phyloP scores from a whole-genome alignment of 495 filamentous ascomycete genomes.

The Talaromyces nanjingensis region DNA sequence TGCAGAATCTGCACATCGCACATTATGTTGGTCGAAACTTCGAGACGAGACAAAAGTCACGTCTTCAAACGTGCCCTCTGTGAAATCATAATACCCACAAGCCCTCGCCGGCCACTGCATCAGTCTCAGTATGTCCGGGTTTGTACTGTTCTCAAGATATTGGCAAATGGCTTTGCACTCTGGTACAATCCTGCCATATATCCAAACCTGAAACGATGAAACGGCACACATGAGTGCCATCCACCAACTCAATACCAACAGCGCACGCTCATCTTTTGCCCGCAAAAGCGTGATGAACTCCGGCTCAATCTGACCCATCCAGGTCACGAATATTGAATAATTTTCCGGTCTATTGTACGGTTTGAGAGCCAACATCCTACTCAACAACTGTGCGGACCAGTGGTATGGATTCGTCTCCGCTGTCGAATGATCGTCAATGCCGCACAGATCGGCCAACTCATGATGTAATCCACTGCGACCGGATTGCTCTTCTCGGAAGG shows the following conservation, averaged over 20 bases:
- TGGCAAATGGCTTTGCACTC: conserved; percentile 42
- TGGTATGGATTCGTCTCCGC: conserved; percentile 32
- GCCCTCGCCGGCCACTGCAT: conserved; percentile 56
- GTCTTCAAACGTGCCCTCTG: not conserved
- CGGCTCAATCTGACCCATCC: conserved; percentile 27
- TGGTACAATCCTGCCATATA: conserved; percentile 27
- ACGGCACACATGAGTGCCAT: conserved; percentile 26
- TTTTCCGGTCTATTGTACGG: conserved; percentile 9
- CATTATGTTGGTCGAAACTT: not conserved
- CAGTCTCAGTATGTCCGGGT: conserved; percentile 20
- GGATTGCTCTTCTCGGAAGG: conserved; percentile 24
- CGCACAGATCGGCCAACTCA: conserved; percentile 31
- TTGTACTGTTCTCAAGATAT: conserved; percentile 25
- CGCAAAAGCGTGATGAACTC: conserved; percentile 27
- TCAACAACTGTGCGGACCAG: conserved; percentile 30
- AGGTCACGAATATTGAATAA: conserved; percentile 21
- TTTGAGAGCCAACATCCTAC: conserved; percentile 21
- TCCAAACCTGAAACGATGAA: conserved; percentile 30
- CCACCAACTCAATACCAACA: conserved; percentile 42
- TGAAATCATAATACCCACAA: conserved; percentile 56
- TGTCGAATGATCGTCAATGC: conserved; percentile 29
- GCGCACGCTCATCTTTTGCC: conserved; percentile 32
- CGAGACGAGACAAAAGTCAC: not conserved
- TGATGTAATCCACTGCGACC: conserved; percentile 29
- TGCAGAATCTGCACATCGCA: not conserved